Conservation (phyloP, 1,284 basidiomycete genomes). For the Ceratobasidium sp. region DNA sequence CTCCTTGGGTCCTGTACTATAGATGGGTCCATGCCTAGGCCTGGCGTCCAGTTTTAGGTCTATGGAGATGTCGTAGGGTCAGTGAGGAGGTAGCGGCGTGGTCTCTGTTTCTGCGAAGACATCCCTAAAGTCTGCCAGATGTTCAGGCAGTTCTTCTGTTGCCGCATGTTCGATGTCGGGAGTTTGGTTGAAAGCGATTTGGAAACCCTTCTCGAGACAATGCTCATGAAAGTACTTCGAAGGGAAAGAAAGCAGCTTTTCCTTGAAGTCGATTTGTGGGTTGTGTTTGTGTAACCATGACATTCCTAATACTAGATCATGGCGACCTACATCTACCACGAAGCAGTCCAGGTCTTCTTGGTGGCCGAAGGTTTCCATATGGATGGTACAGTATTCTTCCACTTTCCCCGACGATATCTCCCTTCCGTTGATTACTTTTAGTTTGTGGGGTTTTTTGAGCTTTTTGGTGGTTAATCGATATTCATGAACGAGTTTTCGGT, state of each 20-base stretch:
- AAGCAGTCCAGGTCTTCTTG: too few relatives aligned
- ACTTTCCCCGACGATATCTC: neutral
- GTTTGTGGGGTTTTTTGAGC: neutral
- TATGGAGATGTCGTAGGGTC: constrained; percentile 43
- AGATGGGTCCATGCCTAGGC: neutral
- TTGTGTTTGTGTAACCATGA: too few relatives aligned
- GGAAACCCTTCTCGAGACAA: neutral
- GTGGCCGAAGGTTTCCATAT: too few relatives aligned
- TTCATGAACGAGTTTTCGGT: too few relatives aligned
- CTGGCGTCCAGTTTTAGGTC: constrained; percentile 13
- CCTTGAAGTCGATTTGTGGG: too few relatives aligned
- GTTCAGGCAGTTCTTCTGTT: constrained; percentile 1
- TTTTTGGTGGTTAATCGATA: neutral
- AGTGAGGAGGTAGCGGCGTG: constrained; percentile 41
- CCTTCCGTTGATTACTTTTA: neutral
- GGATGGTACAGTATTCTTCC: neutral
- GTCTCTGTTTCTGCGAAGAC: constrained; percentile 42
- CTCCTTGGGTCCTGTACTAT: constrained; percentile 15
- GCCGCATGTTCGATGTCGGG: neutral
- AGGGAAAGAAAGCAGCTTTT: too few relatives aligned
- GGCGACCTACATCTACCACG: too few relatives aligned
- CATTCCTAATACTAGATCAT: too few relatives aligned
- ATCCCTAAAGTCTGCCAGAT: constrained; percentile 37
- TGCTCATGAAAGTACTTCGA: too few relatives aligned
- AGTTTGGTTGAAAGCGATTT: too few relatives aligned